phyloP scores from a whole-genome alignment of 305 asterid species.

The Fraxinus latifolia region DNA sequence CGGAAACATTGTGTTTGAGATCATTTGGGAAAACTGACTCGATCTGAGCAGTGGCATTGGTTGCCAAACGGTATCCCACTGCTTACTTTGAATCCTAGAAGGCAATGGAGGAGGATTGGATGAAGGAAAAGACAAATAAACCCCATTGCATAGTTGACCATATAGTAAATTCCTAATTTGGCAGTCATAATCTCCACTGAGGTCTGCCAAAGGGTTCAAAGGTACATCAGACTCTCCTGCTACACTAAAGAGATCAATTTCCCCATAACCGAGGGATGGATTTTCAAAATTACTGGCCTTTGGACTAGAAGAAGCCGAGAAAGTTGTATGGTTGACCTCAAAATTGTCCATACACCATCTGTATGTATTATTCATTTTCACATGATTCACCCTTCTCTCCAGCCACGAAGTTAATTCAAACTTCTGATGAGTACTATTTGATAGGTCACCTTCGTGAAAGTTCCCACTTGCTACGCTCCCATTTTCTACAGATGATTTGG shows the following conservation, averaged over 20 bases:
- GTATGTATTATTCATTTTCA: slow-evolving; percentile 22
- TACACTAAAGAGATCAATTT: slow-evolving; percentile 35
- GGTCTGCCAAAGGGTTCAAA: slow-evolving; percentile 70
- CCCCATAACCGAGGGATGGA: slow-evolving; percentile 44
- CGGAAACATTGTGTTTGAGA: slow-evolving; percentile 21
- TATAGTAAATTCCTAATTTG: slow-evolving; percentile 69
- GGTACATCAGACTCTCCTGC: slow-evolving; percentile 49
- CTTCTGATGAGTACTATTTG: slow-evolving; percentile 29
- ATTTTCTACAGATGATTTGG: slow-evolving; percentile 42
- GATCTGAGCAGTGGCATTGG: slow-evolving; percentile 33
- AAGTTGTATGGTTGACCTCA: slow-evolving; percentile 9
- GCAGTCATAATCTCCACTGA: slow-evolving; percentile 74
- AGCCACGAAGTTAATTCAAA: slow-evolving; percentile 27
- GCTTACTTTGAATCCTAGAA: slow-evolving; percentile 28
- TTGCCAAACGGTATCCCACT: slow-evolving; percentile 38
- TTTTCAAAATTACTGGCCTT: slow-evolving; percentile 28
- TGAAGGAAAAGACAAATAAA: slow-evolving; percentile 24
- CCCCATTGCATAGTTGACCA: slow-evolving; percentile 45
- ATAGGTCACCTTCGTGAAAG: slow-evolving; percentile 24
- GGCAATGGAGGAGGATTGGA: slow-evolving; percentile 30
- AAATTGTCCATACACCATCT: slow-evolving; percentile 31
- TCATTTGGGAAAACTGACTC: slow-evolving; percentile 31
- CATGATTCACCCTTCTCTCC: slow-evolving; percentile 21
- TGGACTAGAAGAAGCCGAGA: not conserved
- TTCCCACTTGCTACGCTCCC: slow-evolving; percentile 29